Evolutionary conservation across 305 asterid species (phyloP).

Genomic region (Fraxinus sp.): DNA sequence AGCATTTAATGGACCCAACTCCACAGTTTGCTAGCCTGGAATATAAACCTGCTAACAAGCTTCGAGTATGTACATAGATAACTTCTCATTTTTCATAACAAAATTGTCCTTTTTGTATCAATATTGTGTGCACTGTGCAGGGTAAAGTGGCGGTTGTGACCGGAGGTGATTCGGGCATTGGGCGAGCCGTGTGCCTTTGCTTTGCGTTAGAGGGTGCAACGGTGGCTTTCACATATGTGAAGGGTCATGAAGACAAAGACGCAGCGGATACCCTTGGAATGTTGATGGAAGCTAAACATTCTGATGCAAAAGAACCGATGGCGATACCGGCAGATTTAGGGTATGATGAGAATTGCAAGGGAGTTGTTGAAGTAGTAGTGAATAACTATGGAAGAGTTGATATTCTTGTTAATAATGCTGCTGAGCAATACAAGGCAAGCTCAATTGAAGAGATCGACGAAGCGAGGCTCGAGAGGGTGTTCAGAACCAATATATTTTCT

Average conservation of each 20-base stretch:
- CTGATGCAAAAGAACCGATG: conserved; percentile 61
- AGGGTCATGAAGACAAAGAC: conserved; percentile 69
- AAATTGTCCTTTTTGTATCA: neutral
- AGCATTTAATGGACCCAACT: conserved; percentile 67
- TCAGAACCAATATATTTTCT: conserved; percentile 67
- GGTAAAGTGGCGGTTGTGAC: conserved; percentile 75
- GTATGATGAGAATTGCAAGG: conserved; percentile 65
- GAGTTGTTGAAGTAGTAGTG: conserved; percentile 65
- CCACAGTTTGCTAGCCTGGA: conserved; percentile 37
- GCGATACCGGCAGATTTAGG: conserved; percentile 66
- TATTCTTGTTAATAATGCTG: conserved; percentile 72
- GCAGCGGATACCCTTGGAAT: conserved; percentile 55
- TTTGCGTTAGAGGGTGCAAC: conserved; percentile 78
- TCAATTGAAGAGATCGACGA: conserved; percentile 76
- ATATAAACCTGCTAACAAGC: conserved; percentile 66
- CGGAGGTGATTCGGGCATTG: conserved; percentile 87
- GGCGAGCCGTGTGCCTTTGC: conserved; percentile 68
- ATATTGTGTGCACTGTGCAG: conserved; percentile 26
- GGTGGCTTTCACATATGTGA: conserved; percentile 73
- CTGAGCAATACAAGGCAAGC: conserved; percentile 56
- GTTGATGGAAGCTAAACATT: conserved; percentile 42
- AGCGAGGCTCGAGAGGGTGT: conserved; percentile 64
- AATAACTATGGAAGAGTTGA: conserved; percentile 52
- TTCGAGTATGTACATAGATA: conserved; percentile 28
- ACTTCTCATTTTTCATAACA: no score